phyloP scores from a whole-genome alignment of 352 stramenopile species.

The Lagenidium giganteum region DNA sequence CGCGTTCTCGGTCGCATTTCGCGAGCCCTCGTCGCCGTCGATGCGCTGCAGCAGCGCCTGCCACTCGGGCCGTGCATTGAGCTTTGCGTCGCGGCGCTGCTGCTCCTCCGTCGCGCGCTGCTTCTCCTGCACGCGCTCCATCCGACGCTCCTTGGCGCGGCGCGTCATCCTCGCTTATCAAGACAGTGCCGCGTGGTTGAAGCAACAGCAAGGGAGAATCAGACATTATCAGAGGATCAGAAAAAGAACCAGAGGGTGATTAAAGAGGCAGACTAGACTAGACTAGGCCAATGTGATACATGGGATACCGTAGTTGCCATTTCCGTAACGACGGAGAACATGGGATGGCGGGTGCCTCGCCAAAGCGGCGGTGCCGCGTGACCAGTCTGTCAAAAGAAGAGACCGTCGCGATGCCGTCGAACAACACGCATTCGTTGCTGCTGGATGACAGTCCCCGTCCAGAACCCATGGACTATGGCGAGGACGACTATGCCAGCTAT shows the following conservation, averaged over 20 bases:
- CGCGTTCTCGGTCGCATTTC: not conserved
- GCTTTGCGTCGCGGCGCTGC: conserved; percentile 26
- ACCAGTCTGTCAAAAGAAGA: not conserved
- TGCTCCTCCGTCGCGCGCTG: conserved; percentile 34
- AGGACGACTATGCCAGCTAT: not conserved
- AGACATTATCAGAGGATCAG: not conserved
- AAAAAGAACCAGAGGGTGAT: not conserved
- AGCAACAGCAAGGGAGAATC: not conserved
- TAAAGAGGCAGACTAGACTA: conserved; percentile 6
- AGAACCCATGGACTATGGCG: not conserved
- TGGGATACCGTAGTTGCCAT: not conserved
- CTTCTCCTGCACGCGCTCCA: conserved; percentile 58
- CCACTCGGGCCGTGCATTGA: conserved; percentile 47
- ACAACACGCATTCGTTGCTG: conserved; percentile 2
- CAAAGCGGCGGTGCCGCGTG: not conserved
- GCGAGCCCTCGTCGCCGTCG: conserved; percentile 25
- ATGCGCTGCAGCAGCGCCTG: conserved; percentile 50
- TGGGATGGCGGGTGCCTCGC: not conserved
- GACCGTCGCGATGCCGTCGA: not conserved
- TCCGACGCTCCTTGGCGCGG: conserved; percentile 65
- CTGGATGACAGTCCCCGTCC: not conserved
- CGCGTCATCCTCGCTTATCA: conserved; percentile 72
- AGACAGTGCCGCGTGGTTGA: not conserved
- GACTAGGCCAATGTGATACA: not conserved
- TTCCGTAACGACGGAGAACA: not conserved